Evolutionary conservation across 768 basidiomycete genomes (phyloP).

Genomic region (Tricholoma terreum): DNA sequence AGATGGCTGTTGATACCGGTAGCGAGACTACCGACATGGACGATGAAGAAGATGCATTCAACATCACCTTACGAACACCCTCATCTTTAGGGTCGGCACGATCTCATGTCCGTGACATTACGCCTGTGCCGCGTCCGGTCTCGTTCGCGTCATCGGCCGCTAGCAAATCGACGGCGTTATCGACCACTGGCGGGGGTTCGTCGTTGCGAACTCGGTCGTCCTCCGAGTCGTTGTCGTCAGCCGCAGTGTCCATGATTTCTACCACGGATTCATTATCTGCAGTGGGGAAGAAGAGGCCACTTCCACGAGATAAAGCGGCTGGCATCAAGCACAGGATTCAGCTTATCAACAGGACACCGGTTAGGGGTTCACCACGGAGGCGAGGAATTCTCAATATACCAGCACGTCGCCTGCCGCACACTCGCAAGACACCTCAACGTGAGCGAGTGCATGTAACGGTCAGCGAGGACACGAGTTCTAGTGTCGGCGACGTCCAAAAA

Average conservation of each 20-base stretch:
- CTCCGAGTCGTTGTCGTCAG: slow-evolving; percentile 37
- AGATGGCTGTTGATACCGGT: slow-evolving; percentile 30
- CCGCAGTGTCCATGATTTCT: slow-evolving; percentile 24
- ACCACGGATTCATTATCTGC: slow-evolving; percentile 33
- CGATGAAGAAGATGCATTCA: slow-evolving; percentile 57
- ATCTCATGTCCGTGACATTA: slow-evolving; percentile 6
- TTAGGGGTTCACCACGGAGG: background rate
- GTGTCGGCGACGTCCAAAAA: slow-evolving; percentile 13
- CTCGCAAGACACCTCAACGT: background rate
- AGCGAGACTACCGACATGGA: slow-evolving; percentile 21
- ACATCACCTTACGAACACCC: slow-evolving; percentile 67
- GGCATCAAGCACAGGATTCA: slow-evolving; percentile 18
- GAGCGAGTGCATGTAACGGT: background rate
- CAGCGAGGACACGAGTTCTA: slow-evolving; percentile 12
- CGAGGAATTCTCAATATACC: background rate
- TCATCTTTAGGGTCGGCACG: slow-evolving; percentile 14
- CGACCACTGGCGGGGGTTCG: slow-evolving; percentile 36
- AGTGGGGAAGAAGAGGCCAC: slow-evolving; percentile 42
- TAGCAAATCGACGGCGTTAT: slow-evolving; percentile 35
- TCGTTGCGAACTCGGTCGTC: slow-evolving; percentile 37
- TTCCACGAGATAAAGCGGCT: slow-evolving; percentile 21
- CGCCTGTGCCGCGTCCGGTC: slow-evolving; percentile 11
- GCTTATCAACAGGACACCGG: slow-evolving; percentile 13
- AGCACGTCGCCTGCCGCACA: background rate
- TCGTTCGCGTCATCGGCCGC: slow-evolving; percentile 14